These are phyloP conservation scores for Ophiostoma triangulosporum DNA, from an alignment of 2,329 filamentous ascomycete species.

Conservation along the genomic window DNA sequence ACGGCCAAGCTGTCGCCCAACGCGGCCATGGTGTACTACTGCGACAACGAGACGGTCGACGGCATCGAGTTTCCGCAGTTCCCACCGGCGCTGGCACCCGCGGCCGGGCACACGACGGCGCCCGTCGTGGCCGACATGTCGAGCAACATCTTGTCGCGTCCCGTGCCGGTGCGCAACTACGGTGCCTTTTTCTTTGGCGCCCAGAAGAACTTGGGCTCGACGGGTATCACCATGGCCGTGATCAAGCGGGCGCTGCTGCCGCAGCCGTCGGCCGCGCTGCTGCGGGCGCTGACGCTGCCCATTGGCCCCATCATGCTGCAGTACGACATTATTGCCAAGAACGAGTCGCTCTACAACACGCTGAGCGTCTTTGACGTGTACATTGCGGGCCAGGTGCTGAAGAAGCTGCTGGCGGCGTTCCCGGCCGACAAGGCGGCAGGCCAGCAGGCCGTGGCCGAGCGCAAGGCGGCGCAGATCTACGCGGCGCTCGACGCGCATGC, in stretches of 20 bases:
- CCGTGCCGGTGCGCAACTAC: conserved; percentile 65
- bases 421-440: conserved; percentile 55
- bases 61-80: conserved; percentile 78
- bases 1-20: conserved; percentile 44
- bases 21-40: conserved; percentile 71
- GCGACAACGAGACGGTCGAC: conserved; percentile 89
- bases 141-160: conserved; percentile 79
- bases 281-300: conserved; percentile 63
- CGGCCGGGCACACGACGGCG: conserved; percentile 42
- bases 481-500: conserved; percentile 59
- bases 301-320: conserved; percentile 68
- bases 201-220: conserved; percentile 83
- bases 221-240: conserved; percentile 77
- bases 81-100: conserved; percentile 49
- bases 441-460: conserved; percentile 58
- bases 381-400: conserved; percentile 78
- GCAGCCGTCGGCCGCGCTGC: conserved; percentile 52
- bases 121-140: conserved; percentile 85
- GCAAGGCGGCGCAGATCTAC: conserved; percentile 71
- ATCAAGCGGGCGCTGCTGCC: conserved; percentile 70
- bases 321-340: conserved; percentile 77
- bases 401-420: conserved; percentile 53
- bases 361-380: conserved; percentile 87
- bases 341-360: conserved; percentile 93
- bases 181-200: conserved; percentile 82